Conservation (phyloP, 192 early-diverging fungal genomes). For the Coemansia asiatica region DNA sequence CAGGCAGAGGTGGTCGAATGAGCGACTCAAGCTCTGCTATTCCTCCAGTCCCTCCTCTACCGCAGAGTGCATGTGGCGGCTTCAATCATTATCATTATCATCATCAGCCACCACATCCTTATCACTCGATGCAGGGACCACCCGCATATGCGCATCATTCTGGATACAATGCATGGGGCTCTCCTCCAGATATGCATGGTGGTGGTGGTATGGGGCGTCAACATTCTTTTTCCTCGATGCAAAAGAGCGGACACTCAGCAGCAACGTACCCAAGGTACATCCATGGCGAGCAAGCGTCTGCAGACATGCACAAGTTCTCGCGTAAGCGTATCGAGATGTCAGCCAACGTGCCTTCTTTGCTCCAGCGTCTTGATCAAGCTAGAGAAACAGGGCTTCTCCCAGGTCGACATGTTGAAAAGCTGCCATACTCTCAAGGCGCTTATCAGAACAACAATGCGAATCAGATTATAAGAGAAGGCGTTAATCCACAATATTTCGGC, state of each 20-base stretch:
- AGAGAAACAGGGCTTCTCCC: slow-evolving; percentile 34
- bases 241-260: background rate
- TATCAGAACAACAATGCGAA: slow-evolving; percentile 37
- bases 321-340: slow-evolving; percentile 41
- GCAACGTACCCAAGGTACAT: background rate
- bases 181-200: background rate
- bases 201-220: background rate
- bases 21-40: background rate
- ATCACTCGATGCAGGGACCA: background rate
- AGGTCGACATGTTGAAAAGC: slow-evolving; percentile 24
- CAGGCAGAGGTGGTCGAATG: background rate
- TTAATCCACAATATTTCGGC: slow-evolving; percentile 38
- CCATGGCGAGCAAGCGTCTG: background rate
- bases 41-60: slow-evolving; percentile 48
- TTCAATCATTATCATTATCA: background rate
- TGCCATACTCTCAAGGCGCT: slow-evolving; percentile 33
- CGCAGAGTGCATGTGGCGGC: background rate
- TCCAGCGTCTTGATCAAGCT: slow-evolving; percentile 46
- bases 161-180: background rate
- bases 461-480: slow-evolving; percentile 17
- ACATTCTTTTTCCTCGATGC: background rate
- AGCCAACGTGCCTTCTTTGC: slow-evolving; percentile 33
- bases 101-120: background rate
- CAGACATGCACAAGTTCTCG: slow-evolving; percentile 20
- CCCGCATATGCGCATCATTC: background rate